Percentiles rank a stretch among this genome's conserved stretches.
These are phyloP conservation scores for Pulicaria dysenterica DNA, from an alignment of 129 eudicot genomes.

Conservation along the genomic window DNA sequence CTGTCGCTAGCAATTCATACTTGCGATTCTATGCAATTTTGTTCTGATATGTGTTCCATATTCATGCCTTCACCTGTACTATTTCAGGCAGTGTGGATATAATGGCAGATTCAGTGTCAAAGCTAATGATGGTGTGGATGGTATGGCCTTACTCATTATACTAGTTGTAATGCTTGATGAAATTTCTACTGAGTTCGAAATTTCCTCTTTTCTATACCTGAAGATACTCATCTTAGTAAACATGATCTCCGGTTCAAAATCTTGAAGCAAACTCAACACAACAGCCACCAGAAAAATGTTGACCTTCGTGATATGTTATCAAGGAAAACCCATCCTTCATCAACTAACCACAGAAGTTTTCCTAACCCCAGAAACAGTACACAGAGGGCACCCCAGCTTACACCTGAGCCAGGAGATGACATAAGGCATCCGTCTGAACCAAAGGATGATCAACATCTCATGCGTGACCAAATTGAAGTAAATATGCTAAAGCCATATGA, in stretches of 20 bases:
- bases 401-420: conserved; percentile 21
- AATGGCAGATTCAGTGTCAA: conserved; percentile 35
- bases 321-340: conserved; percentile 58
- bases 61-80: conserved; percentile 20
- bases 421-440: conserved; percentile 34
- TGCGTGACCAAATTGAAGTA: neutral
- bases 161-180: conserved; percentile 20
- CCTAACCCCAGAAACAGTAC: conserved; percentile 31
- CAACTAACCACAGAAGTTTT: conserved; percentile 28
- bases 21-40: neutral
- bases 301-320: conserved; percentile 83
- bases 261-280: conserved; percentile 53
- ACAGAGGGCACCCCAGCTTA: conserved; percentile 34
- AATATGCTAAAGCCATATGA: neutral
- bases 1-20: neutral
- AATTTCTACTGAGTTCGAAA: conserved; percentile 18
- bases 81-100: conserved; percentile 57
- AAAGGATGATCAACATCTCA: neutral
- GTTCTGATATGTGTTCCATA: conserved; percentile 18
- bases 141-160: conserved; percentile 42
- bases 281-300: conserved; percentile 36
- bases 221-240: conserved; percentile 61
- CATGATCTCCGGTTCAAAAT: conserved; percentile 84
- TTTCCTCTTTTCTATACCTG: conserved; percentile 27
- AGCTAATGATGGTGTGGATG: conserved; percentile 45